A percentile compares a stretch with the other conserved stretches of the same genome.
Conservation (phyloP, 495 filamentous ascomycete species). For the Cladorrhinum samala region DNA sequence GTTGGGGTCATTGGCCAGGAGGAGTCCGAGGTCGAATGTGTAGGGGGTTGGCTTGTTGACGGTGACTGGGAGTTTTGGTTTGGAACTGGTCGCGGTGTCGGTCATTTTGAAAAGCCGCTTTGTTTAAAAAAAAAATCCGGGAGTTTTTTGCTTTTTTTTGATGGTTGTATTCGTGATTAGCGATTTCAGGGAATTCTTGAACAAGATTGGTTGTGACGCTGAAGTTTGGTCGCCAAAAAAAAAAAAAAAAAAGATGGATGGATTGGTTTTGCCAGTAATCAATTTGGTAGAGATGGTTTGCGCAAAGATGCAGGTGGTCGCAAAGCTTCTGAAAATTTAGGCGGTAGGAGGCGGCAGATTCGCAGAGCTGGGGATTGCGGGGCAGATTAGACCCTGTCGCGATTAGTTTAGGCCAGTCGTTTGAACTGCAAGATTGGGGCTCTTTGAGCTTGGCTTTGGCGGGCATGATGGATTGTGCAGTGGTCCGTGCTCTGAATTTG, state of each 20-base stretch:
- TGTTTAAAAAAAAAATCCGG: no score
- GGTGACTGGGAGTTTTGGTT: constrained; percentile 48
- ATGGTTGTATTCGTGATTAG: background rate
- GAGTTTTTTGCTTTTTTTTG: background rate
- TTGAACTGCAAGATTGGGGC: background rate
- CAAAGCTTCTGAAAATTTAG: constrained; percentile 28
- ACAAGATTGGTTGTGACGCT: background rate
- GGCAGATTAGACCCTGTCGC: constrained; percentile 2
- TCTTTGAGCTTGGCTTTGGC: background rate
- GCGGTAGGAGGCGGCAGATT: constrained; percentile 24
- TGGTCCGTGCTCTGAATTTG: constrained; percentile 11
- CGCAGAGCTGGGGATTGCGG: constrained; percentile 1
- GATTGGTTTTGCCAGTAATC: background rate
- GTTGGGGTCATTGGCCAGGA: constrained; percentile 76
- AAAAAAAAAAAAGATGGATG: background rate
- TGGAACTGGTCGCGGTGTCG: constrained; percentile 12
- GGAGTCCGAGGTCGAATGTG: constrained; percentile 85
- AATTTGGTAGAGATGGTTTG: background rate
- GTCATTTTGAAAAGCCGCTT: constrained; percentile 38
- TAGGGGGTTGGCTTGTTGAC: constrained; percentile 81
- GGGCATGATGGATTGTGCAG: background rate
- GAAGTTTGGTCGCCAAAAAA: background rate
- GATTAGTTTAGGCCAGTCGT: constrained; percentile 10
- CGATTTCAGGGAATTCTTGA: background rate
- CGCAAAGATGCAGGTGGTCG: background rate